Base-by-base conservation (phyloP, 2,329 filamentous ascomycete genomes). In the Penicillium capsulatum region DNA sequence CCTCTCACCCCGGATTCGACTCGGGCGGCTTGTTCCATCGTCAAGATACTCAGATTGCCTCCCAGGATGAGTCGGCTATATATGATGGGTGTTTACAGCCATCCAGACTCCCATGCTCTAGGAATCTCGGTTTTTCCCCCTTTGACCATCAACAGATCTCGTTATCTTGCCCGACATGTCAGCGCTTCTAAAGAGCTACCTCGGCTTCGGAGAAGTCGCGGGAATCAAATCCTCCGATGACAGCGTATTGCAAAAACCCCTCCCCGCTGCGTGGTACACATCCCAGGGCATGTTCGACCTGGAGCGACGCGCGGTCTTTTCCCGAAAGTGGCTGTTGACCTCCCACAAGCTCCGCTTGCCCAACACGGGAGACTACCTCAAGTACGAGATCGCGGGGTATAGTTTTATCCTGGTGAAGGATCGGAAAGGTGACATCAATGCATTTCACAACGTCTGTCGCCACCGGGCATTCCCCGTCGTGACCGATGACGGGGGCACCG, bases 241-340 rank as follows among this genome's bases (percentile, higher is more conserved):
- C 3, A 19, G 15, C 5, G 16, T 19, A 2, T n/a, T 14, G 26
- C 11, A 26, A 26, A 31, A 27, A 31, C 27, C 32, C 14, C 38
- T 40, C 14, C 32, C 38, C 9, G 24, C 38, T 17, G 31, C 34
- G 3, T 40, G 38, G 38, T 79, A 74, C 44, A 61, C 55, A 2
- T 60, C 57, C 0, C 43, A 51, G 31, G 54, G 58, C 20, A 57
- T 79, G 65, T 78, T 75, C 49, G 69, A 78, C 52, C 71, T 80
- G 1, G 76, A 80, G 55, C 63, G 73, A 16, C 70, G 76, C 10
- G 72, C 75, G 31, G 74, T 79, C 53, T 79, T 79, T 57, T 79
- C 76, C 27, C 76, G 37, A 69, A 80, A 67, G 65, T 68, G 65
- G 65, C 55, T 68, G 6, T 56, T 65, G 19, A 61, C 61, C 7